phyloP scores from a whole-genome alignment of 257 asterid genomes.

The Nicotiana sylvestris region DNA sequence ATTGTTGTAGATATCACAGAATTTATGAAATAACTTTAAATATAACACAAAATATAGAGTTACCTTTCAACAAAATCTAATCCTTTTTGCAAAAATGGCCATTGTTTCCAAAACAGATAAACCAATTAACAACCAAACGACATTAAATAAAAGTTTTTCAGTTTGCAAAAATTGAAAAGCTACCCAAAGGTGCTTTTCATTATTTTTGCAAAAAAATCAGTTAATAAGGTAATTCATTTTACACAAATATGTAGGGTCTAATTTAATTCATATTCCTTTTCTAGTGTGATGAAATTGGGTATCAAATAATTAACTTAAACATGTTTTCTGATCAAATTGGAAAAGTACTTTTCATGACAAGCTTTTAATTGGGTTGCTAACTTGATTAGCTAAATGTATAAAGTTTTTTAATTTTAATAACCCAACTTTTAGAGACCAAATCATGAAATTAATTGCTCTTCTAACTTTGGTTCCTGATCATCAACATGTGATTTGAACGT shows the following conservation, averaged over 20 bases:
- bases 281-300: neutral
- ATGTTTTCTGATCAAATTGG: neutral
- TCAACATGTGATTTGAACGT: constrained; percentile 25
- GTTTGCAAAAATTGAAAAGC: too few relatives aligned
- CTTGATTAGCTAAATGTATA: constrained; percentile 5
- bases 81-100: too few relatives aligned
- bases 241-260: neutral
- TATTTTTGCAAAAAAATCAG: too few relatives aligned
- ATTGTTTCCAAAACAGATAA: too few relatives aligned
- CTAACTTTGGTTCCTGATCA: constrained; percentile 13
- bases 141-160: too few relatives aligned
- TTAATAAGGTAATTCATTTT: neutral
- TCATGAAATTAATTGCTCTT: neutral
- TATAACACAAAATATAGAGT: neutral
- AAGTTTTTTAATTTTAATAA: neutral
- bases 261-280: neutral
- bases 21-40: neutral
- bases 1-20: neutral
- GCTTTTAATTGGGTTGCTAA: neutral
- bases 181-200: too few relatives aligned
- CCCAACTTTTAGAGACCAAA: constrained; percentile 1
- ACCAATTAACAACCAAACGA: too few relatives aligned
- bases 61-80: neutral
- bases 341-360: constrained; percentile 4
- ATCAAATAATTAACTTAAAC: neutral